Conservation (phyloP, 1,284 basidiomycete species). For the Puccinia triticina region DNA sequence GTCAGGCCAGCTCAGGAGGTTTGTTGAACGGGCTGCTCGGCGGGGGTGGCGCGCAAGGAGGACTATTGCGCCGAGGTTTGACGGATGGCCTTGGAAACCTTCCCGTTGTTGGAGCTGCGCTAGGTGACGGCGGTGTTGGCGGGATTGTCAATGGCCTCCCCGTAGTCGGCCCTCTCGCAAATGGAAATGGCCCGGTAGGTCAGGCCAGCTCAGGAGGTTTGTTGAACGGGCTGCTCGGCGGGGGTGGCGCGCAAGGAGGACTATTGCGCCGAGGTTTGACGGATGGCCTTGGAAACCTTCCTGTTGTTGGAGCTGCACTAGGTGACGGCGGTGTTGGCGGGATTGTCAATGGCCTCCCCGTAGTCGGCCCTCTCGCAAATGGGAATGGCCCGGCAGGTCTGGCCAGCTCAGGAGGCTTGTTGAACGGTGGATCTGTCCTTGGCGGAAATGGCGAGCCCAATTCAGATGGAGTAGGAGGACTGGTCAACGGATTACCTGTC, state of each 20-base stretch:
- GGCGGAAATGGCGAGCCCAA: too few species aligned
- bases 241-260: neutral
- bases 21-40: constrained; percentile 1
- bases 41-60: neutral
- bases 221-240: neutral
- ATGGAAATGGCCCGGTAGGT: neutral
- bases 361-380: neutral
- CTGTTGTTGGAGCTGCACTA: neutral
- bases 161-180: neutral
- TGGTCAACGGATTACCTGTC: neutral
- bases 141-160: too few species aligned
- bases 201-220: neutral
- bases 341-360: too few species aligned
- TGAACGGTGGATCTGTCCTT: neutral
- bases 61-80: neutral
- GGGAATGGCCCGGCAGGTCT: neutral
- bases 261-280: neutral
- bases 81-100: neutral
- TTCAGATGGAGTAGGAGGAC: neutral
- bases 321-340: too few species aligned
- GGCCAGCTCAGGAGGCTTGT: neutral
- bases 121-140: too few species aligned
- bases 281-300: neutral
- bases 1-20: neutral
- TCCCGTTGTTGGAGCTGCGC: neutral